Conservation (phyloP, 345 rosid species). For the Citrus sp. region DNA sequence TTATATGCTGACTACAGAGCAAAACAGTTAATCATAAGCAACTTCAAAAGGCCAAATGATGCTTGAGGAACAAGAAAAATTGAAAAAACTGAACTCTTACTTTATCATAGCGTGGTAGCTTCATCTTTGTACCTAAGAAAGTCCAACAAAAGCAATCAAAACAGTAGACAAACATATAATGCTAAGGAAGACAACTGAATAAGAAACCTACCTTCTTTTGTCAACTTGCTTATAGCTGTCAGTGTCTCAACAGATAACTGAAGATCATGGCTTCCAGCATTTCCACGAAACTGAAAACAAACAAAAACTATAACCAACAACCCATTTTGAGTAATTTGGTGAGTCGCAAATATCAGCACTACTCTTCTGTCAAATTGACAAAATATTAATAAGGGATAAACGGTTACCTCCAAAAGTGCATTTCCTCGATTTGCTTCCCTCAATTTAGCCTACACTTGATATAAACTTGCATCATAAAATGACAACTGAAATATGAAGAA, state of each 20-base stretch:
- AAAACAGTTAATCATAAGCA: conserved; percentile 4
- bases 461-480: conserved; percentile 14
- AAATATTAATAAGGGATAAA: neutral
- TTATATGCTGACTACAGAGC: conserved; percentile 75
- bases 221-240: conserved; percentile 48
- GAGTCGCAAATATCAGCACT: neutral
- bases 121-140: conserved; percentile 78
- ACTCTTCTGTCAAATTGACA: neutral
- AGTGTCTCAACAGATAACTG: conserved; percentile 72
- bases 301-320: conserved; percentile 1
- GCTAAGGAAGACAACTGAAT: conserved; percentile 8
- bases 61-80: conserved; percentile 2
- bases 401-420: conserved; percentile 72
- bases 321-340: neutral
- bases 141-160: conserved; percentile 19
- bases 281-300: conserved; percentile 68
- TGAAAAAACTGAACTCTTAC: conserved; percentile 33
- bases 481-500: conserved; percentile 8
- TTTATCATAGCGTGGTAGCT: conserved; percentile 88
- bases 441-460: conserved; percentile 58
- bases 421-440: conserved; percentile 76
- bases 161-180: conserved; percentile 1
- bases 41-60: neutral
- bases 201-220: conserved; percentile 62
- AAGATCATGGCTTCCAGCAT: conserved; percentile 99